Evolutionary conservation across 768 basidiomycete genomes (phyloP).

Genomic region (Collybia sp.): DNA sequence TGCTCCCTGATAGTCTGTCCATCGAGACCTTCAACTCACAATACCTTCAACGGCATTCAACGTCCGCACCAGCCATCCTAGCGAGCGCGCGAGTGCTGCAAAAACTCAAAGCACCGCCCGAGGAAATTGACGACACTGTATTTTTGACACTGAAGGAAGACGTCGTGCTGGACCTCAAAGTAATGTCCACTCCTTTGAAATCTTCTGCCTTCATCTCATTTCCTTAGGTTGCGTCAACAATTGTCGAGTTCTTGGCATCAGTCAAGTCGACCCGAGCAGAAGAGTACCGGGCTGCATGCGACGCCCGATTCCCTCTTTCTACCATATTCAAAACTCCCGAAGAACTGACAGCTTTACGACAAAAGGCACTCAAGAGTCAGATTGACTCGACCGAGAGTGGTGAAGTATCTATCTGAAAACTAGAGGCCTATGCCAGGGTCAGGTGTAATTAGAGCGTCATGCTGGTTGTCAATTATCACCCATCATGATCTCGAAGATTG

Average conservation of each 20-base stretch:
- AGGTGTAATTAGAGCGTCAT: too few relatives aligned
- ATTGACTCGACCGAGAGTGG: too few relatives aligned
- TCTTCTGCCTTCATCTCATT: not conserved
- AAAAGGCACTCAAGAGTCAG: conserved; percentile 13
- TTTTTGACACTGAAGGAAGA: conserved; percentile 44
- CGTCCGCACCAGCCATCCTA: conserved; percentile 48
- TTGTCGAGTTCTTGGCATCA: conserved; percentile 42
- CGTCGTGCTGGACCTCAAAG: conserved; percentile 42
- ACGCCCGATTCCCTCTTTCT: conserved; percentile 51
- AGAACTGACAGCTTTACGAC: conserved; percentile 41
- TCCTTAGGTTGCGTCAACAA: conserved; percentile 46
- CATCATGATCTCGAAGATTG: too few relatives aligned
- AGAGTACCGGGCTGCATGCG: conserved; percentile 57
- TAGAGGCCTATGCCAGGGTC: too few relatives aligned
- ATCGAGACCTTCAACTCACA: conserved; percentile 70
- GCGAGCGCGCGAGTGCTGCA: conserved; percentile 57
- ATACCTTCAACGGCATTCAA: conserved; percentile 63
- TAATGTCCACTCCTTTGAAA: conserved; percentile 18
- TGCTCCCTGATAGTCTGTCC: conserved; percentile 55
- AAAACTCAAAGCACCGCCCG: conserved; percentile 38
- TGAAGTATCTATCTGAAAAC: too few relatives aligned
- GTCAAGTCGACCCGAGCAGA: conserved; percentile 49
- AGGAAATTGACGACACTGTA: conserved; percentile 57
- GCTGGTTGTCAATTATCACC: too few relatives aligned
- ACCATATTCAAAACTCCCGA: conserved; percentile 58